These are phyloP conservation scores for Bryoglossum gracile DNA, from an alignment of 495 filamentous ascomycete genomes.

Conservation along the genomic window DNA sequence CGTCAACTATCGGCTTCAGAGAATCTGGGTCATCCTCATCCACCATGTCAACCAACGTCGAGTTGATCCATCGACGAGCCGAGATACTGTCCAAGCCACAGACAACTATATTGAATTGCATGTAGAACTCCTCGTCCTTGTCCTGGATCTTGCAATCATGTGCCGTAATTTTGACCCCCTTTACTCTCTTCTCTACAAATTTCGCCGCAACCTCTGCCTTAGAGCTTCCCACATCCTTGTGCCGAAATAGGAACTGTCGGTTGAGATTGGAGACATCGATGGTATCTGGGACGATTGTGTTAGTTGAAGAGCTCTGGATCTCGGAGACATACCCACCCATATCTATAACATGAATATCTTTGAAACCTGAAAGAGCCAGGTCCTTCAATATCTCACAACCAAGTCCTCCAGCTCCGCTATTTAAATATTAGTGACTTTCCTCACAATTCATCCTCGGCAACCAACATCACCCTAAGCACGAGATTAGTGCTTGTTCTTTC, in stretches of 20 bases:
- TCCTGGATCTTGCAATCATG: conserved; percentile 95
- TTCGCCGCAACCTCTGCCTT: conserved; percentile 91
- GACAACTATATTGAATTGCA: conserved; percentile 89
- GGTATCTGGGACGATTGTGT: conserved; percentile 53
- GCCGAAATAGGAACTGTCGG: conserved; percentile 93
- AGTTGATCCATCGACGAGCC: conserved; percentile 96
- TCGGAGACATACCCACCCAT: conserved; percentile 77
- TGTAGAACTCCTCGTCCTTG: conserved; percentile 95
- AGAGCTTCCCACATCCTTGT: conserved; percentile 83
- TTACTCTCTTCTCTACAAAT: conserved; percentile 83
- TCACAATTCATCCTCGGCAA: conserved; percentile 4
- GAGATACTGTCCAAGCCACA: conserved; percentile 98
- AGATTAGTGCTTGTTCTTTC: conserved; percentile 2
- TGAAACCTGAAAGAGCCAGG: conserved; percentile 90
- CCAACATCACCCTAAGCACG: conserved; percentile 24
- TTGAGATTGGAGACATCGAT: conserved; percentile 99
- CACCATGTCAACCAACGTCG: conserved; percentile 83
- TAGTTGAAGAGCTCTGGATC: too few species aligned
- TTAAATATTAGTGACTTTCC: not conserved
- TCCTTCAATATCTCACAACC: conserved; percentile 98
- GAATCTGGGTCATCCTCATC: conserved; percentile 71
- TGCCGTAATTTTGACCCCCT: conserved; percentile 85
- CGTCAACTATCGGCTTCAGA: conserved; percentile 89
- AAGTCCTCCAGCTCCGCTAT: conserved; percentile 85
- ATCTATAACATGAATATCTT: conserved; percentile 96